phyloP scores from a whole-genome alignment of 371 early-diverging fungal species.

The Blyttiomyces sp. region DNA sequence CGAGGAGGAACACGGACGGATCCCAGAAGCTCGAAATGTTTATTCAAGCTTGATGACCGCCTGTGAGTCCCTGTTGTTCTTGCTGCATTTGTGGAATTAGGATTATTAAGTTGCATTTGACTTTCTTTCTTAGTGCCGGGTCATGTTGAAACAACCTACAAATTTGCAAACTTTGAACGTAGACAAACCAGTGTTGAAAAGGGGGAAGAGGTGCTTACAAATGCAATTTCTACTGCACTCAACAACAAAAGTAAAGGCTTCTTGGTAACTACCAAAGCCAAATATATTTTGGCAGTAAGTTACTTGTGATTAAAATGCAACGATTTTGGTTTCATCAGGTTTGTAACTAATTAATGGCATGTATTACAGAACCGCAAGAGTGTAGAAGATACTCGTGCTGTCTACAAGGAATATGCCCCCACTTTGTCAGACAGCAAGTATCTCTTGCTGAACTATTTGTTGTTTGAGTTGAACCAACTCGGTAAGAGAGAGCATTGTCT shows the following conservation, averaged over 20 bases:
- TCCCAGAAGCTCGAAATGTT: slow-evolving; percentile 45
- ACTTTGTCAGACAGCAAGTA: slow-evolving; percentile 42
- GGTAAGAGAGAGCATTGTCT: slow-evolving; percentile 31
- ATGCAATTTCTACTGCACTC: slow-evolving; percentile 33
- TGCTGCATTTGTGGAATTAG: background rate
- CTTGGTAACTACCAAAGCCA: slow-evolving; percentile 49
- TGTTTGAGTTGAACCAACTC: slow-evolving; percentile 57
- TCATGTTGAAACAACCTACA: slow-evolving; percentile 54
- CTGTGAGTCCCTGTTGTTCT: slow-evolving; percentile 31
- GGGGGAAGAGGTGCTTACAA: slow-evolving; percentile 40
- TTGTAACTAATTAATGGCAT: background rate
- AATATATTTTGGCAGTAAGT: slow-evolving; percentile 38
- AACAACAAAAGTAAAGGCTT: slow-evolving; percentile 47
- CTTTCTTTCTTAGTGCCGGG: slow-evolving; percentile 42
- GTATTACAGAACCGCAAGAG: slow-evolving; percentile 28
- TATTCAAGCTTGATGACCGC: slow-evolving; percentile 45
- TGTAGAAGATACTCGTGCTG: slow-evolving; percentile 44
- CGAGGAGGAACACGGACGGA: slow-evolving; percentile 52
- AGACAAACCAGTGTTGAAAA: slow-evolving; percentile 39
- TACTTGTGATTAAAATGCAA: background rate
- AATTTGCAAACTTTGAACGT: slow-evolving; percentile 56
- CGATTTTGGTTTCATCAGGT: background rate
- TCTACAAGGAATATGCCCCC: slow-evolving; percentile 36
- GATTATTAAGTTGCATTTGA: background rate
- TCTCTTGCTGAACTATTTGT: slow-evolving; percentile 53